Evolutionary conservation across 306 rosid genomes (phyloP).

Genomic region (Amphicarpaea edgeworthii): DNA sequence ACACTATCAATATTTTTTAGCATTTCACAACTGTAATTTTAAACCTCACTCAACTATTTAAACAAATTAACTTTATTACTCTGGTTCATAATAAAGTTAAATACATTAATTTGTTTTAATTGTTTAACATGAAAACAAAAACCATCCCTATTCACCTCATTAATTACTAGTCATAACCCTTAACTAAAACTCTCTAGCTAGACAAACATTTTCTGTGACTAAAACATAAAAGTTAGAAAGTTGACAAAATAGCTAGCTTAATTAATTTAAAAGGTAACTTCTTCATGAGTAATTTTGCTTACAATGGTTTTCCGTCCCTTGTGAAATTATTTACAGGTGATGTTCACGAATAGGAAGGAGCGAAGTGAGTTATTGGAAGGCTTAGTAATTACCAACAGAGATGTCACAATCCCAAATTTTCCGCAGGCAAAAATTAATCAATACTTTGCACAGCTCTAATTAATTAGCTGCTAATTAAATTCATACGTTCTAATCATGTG

Average conservation of each 20-base stretch:
- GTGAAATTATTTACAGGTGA: slow-evolving; percentile 64
- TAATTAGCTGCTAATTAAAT: background rate
- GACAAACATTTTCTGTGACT: too few relatives aligned
- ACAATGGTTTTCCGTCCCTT: background rate
- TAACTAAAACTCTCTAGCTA: too few relatives aligned
- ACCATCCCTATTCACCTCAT: too few relatives aligned
- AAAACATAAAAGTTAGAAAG: background rate
- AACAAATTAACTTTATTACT: too few relatives aligned
- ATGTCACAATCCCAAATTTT: slow-evolving; percentile 60
- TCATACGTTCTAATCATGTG: background rate
- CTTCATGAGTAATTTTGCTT: background rate
- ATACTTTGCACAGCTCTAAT: background rate
- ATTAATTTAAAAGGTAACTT: background rate
- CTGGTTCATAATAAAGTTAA: too few relatives aligned
- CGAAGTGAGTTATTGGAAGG: slow-evolving; percentile 78
- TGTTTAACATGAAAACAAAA: too few relatives aligned
- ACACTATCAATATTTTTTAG: background rate
- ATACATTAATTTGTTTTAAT: too few relatives aligned
- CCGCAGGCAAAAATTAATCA: slow-evolving; percentile 73
- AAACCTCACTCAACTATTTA: too few relatives aligned
- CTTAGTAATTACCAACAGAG: slow-evolving; percentile 62
- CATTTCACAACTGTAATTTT: too few relatives aligned
- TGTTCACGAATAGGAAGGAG: slow-evolving; percentile 89
- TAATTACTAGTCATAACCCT: too few relatives aligned
- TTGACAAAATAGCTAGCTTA: background rate